Conservation (phyloP, 1,139 yeast species). For the Kurtzmaniella natalensis region DNA sequence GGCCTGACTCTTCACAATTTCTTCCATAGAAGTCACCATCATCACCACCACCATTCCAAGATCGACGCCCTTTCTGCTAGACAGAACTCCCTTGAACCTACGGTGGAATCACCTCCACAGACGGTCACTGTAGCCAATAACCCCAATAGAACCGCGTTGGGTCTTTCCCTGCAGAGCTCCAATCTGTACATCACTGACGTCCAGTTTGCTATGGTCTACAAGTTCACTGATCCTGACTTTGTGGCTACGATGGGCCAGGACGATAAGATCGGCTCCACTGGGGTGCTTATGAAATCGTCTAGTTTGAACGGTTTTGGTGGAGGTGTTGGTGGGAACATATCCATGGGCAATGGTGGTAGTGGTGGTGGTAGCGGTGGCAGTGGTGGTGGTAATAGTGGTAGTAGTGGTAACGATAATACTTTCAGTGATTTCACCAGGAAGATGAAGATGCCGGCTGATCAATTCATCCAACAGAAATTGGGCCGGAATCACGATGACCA, state of each 20-base stretch:
- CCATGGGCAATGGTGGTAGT: neutral
- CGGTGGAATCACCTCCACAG: too few species aligned
- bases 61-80: constrained; percentile 1
- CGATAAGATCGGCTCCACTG: neutral
- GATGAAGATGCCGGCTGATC: neutral
- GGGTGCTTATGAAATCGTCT: neutral
- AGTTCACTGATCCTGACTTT: constrained; percentile 37
- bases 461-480: constrained; percentile 1
- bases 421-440: constrained; percentile 1
- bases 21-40: constrained; percentile 28
- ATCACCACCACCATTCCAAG: constrained; percentile 17
- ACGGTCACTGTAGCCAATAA: too few species aligned
- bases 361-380: neutral
- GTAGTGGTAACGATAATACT: neutral
- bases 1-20: constrained; percentile 32
- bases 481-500: neutral
- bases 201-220: constrained; percentile 30
- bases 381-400: neutral
- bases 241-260: constrained; percentile 15
- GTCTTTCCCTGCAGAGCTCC: constrained; percentile 39
- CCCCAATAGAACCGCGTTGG: constrained; percentile 22
- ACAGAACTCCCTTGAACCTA: neutral
- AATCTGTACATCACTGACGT: constrained; percentile 36
- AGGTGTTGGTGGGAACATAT: neutral
- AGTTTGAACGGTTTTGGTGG: neutral